Base-by-base conservation (phyloP, 2,329 filamentous ascomycete genomes). In the Colletotrichum lentis region DNA sequence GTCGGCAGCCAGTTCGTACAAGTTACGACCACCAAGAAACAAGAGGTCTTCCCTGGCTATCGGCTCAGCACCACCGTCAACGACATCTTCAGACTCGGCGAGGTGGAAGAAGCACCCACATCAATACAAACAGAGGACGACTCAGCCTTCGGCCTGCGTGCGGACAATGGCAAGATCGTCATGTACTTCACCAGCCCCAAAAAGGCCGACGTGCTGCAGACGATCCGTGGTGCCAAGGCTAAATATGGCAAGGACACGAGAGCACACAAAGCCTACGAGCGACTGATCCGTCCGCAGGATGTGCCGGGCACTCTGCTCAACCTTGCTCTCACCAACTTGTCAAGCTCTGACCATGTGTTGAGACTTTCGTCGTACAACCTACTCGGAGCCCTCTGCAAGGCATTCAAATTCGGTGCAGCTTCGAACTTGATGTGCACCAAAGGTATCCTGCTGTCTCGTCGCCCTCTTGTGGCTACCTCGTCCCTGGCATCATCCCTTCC, bases 141-240 rank as follows among this genome's bases (percentile, higher is more conserved):
- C 70, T 87, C 86, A 3, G 86, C 88, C 1, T 91, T 91, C 75
- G 89, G 88, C 0, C 78, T 91, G 35, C 83, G 88, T 57, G 88
- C 88, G 3, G 89, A 91, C 72, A 89, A 88, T 70, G 89, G 89
- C 72, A 90, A 89, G 77, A 88, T 90, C 57, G 85, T 90, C 61
- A 90, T 91, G 88, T 90, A 88, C 74, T 91, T 91, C 75, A 89
- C 88, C 20, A 91, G 89, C 71, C 82, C 87, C 1, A 87, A 86
- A 74, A 90, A 89, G 75, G 74, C 80, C 7, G 89, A 91, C 69
- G 83, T 91, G 22, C 79, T 91, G 3, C 85, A 88, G 75, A 85
- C 86, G 12, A 88, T 91, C 61, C 84, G 88, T 41, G 81, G 80
- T 11, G 88, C 88, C 50, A 91, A 90, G 75, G 80, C 84, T 8